phyloP scores from a whole-genome alignment of 202 grass and related monocot species.

The Dendrocalamus latiflorus region DNA sequence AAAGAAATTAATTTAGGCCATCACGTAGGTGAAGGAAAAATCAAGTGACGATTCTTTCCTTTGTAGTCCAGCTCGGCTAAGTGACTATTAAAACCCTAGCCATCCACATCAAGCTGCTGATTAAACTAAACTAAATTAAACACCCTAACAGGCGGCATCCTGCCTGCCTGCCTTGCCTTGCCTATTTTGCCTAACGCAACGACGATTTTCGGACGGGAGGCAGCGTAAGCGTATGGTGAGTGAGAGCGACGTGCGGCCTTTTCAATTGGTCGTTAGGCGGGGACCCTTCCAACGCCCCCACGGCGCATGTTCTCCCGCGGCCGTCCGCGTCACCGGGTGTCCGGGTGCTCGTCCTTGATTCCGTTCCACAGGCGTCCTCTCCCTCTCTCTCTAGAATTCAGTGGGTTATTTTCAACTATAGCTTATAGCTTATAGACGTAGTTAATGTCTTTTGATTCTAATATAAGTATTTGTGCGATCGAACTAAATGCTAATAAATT shows the following conservation, averaged over 20 bases:
- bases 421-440: no score
- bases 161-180: neutral
- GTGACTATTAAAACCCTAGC: slow-evolving; percentile 1
- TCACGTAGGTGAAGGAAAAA: neutral
- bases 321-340: slow-evolving; percentile 16
- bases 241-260: slow-evolving; percentile 13
- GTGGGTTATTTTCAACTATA: no score
- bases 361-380: neutral
- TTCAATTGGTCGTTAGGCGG: slow-evolving; percentile 25
- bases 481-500: no score
- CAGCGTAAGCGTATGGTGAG: neutral
- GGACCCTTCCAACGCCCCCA: neutral
- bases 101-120: neutral
- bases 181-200: neutral
- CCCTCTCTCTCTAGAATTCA: no score
- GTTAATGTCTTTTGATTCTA: no score
- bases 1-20: neutral
- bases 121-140: neutral
- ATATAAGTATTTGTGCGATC: no score
- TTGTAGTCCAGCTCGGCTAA: slow-evolving; percentile 21
- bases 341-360: slow-evolving; percentile 18
- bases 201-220: neutral
- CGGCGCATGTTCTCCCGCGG: neutral
- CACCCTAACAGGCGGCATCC: neutral
- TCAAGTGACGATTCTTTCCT: neutral